Base-by-base conservation (phyloP, 805 yeast species). In the Monosporozyma aquatica region DNA sequence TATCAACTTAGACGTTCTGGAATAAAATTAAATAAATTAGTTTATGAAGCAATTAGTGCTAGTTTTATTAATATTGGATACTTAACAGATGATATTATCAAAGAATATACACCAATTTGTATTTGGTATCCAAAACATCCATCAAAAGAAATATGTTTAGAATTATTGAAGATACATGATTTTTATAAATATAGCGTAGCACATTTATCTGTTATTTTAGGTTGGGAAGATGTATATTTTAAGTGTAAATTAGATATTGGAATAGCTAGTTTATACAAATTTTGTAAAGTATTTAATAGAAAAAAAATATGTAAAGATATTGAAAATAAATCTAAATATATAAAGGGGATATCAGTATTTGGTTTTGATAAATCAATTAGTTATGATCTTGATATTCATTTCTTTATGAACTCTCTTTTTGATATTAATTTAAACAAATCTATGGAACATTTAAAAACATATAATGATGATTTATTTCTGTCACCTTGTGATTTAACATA, bases 101-200 rank as follows among this genome's bases (percentile, higher is more conserved):
- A 15, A 18, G n/a, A 14, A 15, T 6, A 39, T 5, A 14, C 21
- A 10, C 37, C 42, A 2, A 3, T 20, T 10, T 3, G 22, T 39
- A 39, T 39, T 5, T 39, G 36, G 36, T 39, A 39, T 25, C 37
- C 42, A 24, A 23, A 39, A 6, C 24, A 15, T 20, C 37, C 42
- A 14, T 22, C 23, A 6, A 30, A 32, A 6, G 37, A 39, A 24
- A 39, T 26, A 13, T 39, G 42, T 32, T 9, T 24, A 18, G 25
- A 39, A 25, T 32, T 39, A 17, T 24, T 39, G 15, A 11, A 39
- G 8, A 24, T 22, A 17, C 20, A 32, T 30, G 30, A 30, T 30
- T 23, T 22, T 15, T 38, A 38, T 30, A 38, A 38, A 29, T 29
- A 37, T 37, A 27, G 30, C 13, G 30, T 27, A 6, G 30, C 30